These are phyloP conservation scores for Coffea canephora DNA, from an alignment of 257 asterid genomes.

Conservation along the genomic window DNA sequence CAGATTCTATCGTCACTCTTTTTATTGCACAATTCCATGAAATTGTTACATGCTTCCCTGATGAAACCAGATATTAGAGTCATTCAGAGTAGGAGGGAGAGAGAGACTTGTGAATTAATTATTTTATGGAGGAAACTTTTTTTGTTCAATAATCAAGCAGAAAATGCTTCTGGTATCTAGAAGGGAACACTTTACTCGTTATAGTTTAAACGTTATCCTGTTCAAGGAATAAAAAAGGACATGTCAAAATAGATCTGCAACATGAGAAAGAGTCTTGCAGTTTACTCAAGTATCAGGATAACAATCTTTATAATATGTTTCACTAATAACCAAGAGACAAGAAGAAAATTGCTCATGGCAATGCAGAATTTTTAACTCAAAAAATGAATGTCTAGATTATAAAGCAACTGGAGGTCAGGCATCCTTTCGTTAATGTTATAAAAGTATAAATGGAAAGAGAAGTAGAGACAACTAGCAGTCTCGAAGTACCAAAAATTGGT, in stretches of 20 bases:
- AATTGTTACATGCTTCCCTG: conserved; percentile 71
- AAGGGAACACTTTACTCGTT: not conserved
- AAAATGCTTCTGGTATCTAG: not conserved
- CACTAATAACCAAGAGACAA: no score
- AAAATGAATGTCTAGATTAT: not conserved
- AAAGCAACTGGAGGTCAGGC: not conserved
- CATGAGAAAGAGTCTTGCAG: not conserved
- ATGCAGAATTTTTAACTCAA: not conserved
- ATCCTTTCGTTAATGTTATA: no score
- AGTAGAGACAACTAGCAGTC: not conserved
- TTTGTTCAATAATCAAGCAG: not conserved
- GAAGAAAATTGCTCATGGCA: not conserved
- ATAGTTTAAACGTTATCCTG: not conserved
- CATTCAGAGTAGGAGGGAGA: not conserved
- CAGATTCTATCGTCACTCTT: conserved; percentile 66
- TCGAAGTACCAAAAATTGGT: not conserved
- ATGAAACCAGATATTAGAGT: conserved; percentile 8
- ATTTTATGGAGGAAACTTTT: not conserved
- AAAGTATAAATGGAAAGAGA: not conserved
- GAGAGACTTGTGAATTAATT: not conserved
- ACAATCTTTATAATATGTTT: not conserved
- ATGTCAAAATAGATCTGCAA: not conserved
- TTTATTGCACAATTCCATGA: conserved; percentile 64
- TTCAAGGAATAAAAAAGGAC: not conserved
- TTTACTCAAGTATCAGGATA: not conserved